A percentile compares a stretch with the other conserved stretches of the same genome.
Conservation (phyloP, 208 protist species). For the Naegleria fowleri region DNA sequence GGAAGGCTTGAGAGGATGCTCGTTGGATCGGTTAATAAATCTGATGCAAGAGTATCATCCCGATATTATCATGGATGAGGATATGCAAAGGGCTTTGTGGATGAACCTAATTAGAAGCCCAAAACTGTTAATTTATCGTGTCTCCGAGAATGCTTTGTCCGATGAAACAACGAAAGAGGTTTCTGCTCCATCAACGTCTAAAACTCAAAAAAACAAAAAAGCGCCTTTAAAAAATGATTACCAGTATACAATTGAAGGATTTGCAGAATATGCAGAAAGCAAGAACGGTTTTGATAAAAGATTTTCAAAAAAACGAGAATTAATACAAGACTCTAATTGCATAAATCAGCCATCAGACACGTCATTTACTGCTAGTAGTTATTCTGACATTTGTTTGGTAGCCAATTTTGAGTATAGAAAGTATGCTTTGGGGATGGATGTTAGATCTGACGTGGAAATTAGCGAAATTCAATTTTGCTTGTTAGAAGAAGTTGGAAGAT, state of each 20-base stretch:
- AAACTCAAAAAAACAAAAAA: background rate
- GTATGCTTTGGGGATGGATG: background rate
- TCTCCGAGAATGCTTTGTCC: background rate
- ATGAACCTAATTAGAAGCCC: background rate
- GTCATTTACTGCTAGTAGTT: background rate
- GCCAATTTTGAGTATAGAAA: background rate
- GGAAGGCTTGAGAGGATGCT: background rate
- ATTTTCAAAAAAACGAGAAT: background rate
- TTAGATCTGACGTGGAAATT: background rate
- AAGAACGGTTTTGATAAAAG: background rate
- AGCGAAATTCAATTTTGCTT: slow-evolving; percentile 25
- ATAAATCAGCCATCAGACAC: background rate
- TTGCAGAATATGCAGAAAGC: background rate
- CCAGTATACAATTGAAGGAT: background rate
- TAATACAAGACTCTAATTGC: background rate
- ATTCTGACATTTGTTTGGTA: background rate
- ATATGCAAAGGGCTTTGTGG: background rate
- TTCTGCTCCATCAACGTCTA: background rate
- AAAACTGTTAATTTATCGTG: background rate
- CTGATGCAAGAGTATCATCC: background rate
- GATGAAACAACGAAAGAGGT: background rate
- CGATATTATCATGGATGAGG: background rate
- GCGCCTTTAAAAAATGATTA: background rate
- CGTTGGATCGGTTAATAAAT: background rate
- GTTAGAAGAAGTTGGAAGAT: background rate